phyloP scores from a whole-genome alignment of 306 rosid species.

The Cicer cuneatum region DNA sequence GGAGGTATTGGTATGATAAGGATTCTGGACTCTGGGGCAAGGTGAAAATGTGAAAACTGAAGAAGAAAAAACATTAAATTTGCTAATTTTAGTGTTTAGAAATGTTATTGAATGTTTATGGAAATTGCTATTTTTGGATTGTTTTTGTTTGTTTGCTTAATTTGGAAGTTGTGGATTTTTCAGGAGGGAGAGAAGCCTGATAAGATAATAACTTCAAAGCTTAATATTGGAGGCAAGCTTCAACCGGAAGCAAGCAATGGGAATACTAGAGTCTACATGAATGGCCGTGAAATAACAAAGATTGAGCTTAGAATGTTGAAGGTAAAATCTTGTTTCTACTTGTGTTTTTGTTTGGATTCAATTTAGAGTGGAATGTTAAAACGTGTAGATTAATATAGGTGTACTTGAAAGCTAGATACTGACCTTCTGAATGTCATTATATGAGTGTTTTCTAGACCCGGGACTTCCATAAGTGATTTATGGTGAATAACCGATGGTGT shows the following conservation, averaged over 20 bases:
- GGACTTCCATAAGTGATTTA: not conserved
- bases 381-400: constrained; percentile 6
- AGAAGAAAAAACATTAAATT: no score
- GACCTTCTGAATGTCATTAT: not conserved
- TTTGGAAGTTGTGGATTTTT: constrained; percentile 46
- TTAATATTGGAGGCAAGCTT: constrained; percentile 87
- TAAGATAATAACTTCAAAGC: constrained; percentile 74
- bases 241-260: constrained; percentile 77
- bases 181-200: constrained; percentile 95
- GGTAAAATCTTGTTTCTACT: constrained; percentile 55
- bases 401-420: constrained; percentile 23
- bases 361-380: constrained; percentile 14
- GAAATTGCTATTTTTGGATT: constrained; percentile 20
- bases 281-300: constrained; percentile 90
- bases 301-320: constrained; percentile 76
- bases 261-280: constrained; percentile 78
- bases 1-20: constrained; percentile 93
- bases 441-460: not conserved
- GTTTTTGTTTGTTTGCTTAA: constrained; percentile 23
- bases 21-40: constrained; percentile 95
- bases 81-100: not conserved
- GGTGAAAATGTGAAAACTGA: constrained; percentile 53
- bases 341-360: constrained; percentile 26
- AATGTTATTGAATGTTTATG: not conserved
- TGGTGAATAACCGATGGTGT: constrained; percentile 29